Evolutionary conservation across 129 eudicot genomes (phyloP), one percentile per base, ranked within the genome.

Genomic region (Lonicera japonica): DNA sequence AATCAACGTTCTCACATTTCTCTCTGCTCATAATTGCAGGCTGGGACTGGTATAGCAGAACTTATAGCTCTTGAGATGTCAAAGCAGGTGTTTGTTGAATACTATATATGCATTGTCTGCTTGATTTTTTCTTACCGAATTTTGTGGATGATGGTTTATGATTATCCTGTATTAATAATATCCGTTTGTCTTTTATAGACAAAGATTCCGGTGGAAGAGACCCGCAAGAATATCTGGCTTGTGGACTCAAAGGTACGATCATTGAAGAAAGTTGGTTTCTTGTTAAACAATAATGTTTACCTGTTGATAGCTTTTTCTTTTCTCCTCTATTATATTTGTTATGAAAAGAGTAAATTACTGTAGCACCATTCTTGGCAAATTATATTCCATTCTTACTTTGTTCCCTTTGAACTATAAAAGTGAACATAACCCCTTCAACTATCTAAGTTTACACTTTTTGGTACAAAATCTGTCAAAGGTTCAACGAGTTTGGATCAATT

Each of bases 61-160:
- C 97, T 90, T 53, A 86, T 90, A 69, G 95, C 97, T 50, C 97
- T 86, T 67, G 97, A 83, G 79, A 90, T 90, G 68, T 90, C 95
- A 52, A 86, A 86, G 58, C 83, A 82, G 94, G 97, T 90, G 60
- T 65, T 20, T 57, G 45, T 20, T 52, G n/a, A 0, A 19, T 57
- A 25, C 60, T 10, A 20, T 50, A 57, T 53, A 48, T 40, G 12
- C 29, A 0, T 58, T 58, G 13, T 21, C 68, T 47, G 40, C 25
- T 61, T 18, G 54, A 19, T 48, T 15, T 65, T 20, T 43, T 50
- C 41, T 43, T 55, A 64, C 20, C 20, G 24, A 60, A 45, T 63
- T 2, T 19, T 8, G 34, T 46, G 25, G 23, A 61, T 70, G 57
- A 54, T 46, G 43, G 6, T 43, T 39, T 21, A 23, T 63, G 43